These are phyloP conservation scores for Coniochaeta sp. DNA, from an alignment of 2,329 filamentous ascomycete species.

Conservation along the genomic window DNA sequence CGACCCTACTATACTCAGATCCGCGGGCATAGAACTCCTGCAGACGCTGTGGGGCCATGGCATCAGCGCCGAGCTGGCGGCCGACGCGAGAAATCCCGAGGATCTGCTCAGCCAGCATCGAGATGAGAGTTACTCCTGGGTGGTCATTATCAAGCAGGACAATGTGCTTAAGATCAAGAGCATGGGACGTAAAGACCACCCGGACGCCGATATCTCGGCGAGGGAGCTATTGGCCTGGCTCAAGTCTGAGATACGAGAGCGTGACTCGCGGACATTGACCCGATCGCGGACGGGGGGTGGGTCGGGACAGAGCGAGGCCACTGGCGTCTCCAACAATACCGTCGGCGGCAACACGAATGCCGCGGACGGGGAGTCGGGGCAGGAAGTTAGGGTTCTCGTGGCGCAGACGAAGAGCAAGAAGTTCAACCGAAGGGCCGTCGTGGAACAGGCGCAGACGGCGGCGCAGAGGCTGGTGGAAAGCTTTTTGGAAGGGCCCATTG, in stretches of 20 bases:
- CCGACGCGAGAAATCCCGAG: conserved; percentile 70
- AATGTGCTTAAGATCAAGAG: conserved; percentile 73
- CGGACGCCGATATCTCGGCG: conserved; percentile 67
- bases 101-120: conserved; percentile 70
- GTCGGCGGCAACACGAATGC: conserved; percentile 10
- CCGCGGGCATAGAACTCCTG: conserved; percentile 68
- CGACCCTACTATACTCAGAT: conserved; percentile 67
- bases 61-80: conserved; percentile 81
- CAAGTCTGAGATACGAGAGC: conserved; percentile 70
- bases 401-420: conserved; percentile 84
- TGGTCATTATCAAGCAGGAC: conserved; percentile 78
- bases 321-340: conserved; percentile 11
- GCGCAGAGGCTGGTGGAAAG: conserved; percentile 57
- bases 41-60: conserved; percentile 74
- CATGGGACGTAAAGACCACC: conserved; percentile 64
- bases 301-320: conserved; percentile 27
- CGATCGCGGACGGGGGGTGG: conserved; percentile 9
- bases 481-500: conserved; percentile 71
- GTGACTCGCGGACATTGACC: conserved; percentile 6
- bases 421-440: conserved; percentile 77
- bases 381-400: conserved; percentile 78
- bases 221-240: conserved; percentile 74
- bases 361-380: conserved; percentile 28
- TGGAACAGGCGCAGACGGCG: conserved; percentile 64
- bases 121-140: conserved; percentile 75